Percentiles rank a stretch among this genome's conserved stretches.
phyloP scores from a whole-genome alignment of 2,329 filamentous ascomycete genomes.

The Ilyonectria robusta region DNA sequence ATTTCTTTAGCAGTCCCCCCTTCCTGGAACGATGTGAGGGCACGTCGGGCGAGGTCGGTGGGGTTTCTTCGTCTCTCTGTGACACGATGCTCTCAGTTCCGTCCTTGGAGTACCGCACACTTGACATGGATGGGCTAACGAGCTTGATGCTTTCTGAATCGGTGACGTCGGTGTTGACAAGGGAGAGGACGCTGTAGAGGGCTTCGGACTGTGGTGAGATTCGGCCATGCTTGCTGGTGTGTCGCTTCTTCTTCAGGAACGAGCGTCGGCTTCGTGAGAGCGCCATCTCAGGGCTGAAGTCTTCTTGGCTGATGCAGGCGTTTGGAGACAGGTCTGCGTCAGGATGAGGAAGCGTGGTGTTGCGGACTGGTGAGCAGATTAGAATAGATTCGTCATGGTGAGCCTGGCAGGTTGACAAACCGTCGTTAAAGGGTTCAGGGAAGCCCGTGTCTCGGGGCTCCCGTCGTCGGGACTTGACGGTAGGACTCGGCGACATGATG shows the following conservation, averaged over 20 bases:
- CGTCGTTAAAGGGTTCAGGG: slow-evolving; percentile 64
- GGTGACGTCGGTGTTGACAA: slow-evolving; percentile 45
- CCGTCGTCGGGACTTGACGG: slow-evolving; percentile 41
- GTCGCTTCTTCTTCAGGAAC: slow-evolving; percentile 62
- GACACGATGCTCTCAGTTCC: slow-evolving; percentile 56
- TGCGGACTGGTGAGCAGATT: slow-evolving; percentile 57
- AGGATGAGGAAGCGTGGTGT: slow-evolving; percentile 74
- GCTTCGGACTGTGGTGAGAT: slow-evolving; percentile 56
- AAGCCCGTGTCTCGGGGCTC: slow-evolving; percentile 64
- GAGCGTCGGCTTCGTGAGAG: slow-evolving; percentile 61
- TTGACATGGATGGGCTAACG: slow-evolving; percentile 47
- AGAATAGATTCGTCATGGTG: slow-evolving; percentile 9
- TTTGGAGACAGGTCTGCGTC: slow-evolving; percentile 71
- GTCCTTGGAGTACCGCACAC: slow-evolving; percentile 54
- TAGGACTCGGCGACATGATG: slow-evolving; percentile 47
- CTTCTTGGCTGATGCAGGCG: slow-evolving; percentile 69
- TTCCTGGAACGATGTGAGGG: slow-evolving; percentile 48
- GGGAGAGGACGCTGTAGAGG: slow-evolving; percentile 52
- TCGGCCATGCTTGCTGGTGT: slow-evolving; percentile 62
- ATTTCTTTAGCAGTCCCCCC: slow-evolving; percentile 44
- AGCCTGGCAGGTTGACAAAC: slow-evolving; percentile 52
- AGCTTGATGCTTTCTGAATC: slow-evolving; percentile 42
- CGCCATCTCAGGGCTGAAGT: slow-evolving; percentile 61
- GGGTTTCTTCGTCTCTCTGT: slow-evolving; percentile 52
- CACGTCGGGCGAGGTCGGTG: slow-evolving; percentile 54